Conservation (phyloP, 306 rosid genomes). For the Dalbergia oliveri region DNA sequence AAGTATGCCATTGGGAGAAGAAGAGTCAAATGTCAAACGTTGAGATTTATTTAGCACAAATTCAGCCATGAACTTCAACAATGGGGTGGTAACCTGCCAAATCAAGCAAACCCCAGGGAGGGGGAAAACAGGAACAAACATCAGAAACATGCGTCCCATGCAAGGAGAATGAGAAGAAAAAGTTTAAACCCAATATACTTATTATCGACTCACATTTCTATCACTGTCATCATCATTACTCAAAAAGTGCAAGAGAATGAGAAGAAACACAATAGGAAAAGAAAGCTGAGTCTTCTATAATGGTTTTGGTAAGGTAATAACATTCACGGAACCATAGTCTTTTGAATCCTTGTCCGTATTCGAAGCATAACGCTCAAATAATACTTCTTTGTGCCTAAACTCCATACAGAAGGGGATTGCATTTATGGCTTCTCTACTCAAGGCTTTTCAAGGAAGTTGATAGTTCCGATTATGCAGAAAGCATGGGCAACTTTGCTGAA, state of each 20-base stretch:
- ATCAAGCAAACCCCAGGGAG: constrained; percentile 13
- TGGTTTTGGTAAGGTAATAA: background rate
- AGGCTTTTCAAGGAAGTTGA: background rate
- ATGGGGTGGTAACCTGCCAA: constrained; percentile 92
- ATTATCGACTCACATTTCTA: constrained; percentile 21
- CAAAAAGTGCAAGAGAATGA: background rate
- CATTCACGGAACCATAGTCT: background rate
- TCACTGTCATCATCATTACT: constrained; percentile 8
- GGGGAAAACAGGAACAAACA: constrained; percentile 13
- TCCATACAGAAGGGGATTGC: background rate
- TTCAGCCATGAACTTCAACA: constrained; percentile 97
- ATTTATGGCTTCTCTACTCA: background rate
- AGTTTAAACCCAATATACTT: background rate
- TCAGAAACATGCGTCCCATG: constrained; percentile 5
- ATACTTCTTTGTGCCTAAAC: background rate
- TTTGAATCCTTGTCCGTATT: background rate
- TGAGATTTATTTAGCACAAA: constrained; percentile 97
- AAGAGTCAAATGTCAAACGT: constrained; percentile 96
- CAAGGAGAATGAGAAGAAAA: background rate
- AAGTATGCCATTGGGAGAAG: constrained; percentile 99
- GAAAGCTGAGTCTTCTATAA: constrained; percentile 14
- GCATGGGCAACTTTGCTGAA: background rate
- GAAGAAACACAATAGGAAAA: constrained; percentile 22
- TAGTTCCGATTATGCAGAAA: background rate
- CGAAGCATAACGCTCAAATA: background rate